Conservation (phyloP, 805 yeast species). For the Nakazawaea wyomingensis region DNA sequence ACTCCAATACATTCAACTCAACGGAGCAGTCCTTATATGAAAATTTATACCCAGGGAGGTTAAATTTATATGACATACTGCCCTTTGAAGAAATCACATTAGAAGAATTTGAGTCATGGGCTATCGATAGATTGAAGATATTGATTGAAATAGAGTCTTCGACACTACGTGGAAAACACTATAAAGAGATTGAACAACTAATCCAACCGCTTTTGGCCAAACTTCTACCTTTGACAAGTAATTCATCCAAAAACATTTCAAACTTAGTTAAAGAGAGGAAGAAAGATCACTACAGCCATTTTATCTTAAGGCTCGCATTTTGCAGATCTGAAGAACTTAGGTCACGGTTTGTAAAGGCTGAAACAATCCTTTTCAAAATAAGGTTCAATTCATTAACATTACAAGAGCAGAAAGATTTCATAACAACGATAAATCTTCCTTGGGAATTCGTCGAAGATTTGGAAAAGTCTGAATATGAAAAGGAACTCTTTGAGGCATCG, state of each 20-base stretch:
- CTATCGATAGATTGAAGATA: conserved; percentile 81
- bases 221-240: conserved; percentile 56
- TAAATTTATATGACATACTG: conserved; percentile 71
- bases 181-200: conserved; percentile 59
- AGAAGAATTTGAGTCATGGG: conserved; percentile 94
- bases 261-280: conserved; percentile 53
- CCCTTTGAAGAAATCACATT: conserved; percentile 84
- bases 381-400: conserved; percentile 62
- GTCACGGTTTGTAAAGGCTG: conserved; percentile 72
- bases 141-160: conserved; percentile 81
- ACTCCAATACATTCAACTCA: conserved; percentile 25
- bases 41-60: conserved; percentile 48
- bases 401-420: conserved; percentile 65
- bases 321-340: conserved; percentile 83
- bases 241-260: conserved; percentile 31
- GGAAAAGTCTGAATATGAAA: conserved; percentile 50
- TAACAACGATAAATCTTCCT: conserved; percentile 58
- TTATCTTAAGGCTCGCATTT: conserved; percentile 80
- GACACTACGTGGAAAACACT: conserved; percentile 53
- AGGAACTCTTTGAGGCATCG: conserved; percentile 51
- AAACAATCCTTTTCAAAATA: conserved; percentile 65
- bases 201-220: conserved; percentile 64
- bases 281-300: conserved; percentile 93
- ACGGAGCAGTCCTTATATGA: conserved; percentile 30
- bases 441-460: conserved; percentile 63